Evolutionary conservation across 2,329 filamentous ascomycete species (phyloP).

Genomic region (Paraphaeosphaeria minitans): DNA sequence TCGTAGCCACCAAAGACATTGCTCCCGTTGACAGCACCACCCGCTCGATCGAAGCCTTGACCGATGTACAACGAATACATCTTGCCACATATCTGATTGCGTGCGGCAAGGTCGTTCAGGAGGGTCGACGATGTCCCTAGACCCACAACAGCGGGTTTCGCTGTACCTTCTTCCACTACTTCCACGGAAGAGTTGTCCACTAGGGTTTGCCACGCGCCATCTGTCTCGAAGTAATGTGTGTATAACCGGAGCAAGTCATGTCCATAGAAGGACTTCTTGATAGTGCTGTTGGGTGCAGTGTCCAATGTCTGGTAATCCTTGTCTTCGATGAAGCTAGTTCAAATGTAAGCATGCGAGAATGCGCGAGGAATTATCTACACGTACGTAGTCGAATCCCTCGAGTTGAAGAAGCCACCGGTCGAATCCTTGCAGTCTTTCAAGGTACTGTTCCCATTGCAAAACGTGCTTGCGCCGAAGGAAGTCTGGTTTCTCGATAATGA

Average conservation of each 20-base stretch:
- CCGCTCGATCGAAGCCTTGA: conserved; percentile 48
- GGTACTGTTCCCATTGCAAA: conserved; percentile 45
- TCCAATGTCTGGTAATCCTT: conserved; percentile 36
- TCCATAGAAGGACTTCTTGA: conserved; percentile 36
- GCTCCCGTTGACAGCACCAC: conserved; percentile 50
- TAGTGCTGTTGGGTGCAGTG: conserved; percentile 23
- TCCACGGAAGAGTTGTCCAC: conserved; percentile 43
- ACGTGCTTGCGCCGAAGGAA: conserved; percentile 43
- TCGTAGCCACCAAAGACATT: conserved; percentile 54
- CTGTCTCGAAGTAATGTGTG: conserved; percentile 49
- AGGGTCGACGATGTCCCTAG: conserved; percentile 50
- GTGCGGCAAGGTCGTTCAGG: conserved; percentile 43
- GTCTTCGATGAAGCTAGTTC: conserved; percentile 29
- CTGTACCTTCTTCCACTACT: conserved; percentile 39
- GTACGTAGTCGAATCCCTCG: conserved; percentile 40
- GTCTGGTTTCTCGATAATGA: conserved; percentile 51
- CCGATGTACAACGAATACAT: conserved; percentile 53
- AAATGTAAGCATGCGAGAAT: conserved; percentile 19
- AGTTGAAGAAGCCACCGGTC: conserved; percentile 44
- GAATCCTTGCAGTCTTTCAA: conserved; percentile 38
- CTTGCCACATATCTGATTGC: conserved; percentile 44
- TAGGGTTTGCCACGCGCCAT: conserved; percentile 44
- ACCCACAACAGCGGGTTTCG: conserved; percentile 45
- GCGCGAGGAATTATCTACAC: not conserved
- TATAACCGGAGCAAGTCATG: conserved; percentile 46